Conservation (phyloP, 805 yeast species). For the Wickerhamiella dianesei region DNA sequence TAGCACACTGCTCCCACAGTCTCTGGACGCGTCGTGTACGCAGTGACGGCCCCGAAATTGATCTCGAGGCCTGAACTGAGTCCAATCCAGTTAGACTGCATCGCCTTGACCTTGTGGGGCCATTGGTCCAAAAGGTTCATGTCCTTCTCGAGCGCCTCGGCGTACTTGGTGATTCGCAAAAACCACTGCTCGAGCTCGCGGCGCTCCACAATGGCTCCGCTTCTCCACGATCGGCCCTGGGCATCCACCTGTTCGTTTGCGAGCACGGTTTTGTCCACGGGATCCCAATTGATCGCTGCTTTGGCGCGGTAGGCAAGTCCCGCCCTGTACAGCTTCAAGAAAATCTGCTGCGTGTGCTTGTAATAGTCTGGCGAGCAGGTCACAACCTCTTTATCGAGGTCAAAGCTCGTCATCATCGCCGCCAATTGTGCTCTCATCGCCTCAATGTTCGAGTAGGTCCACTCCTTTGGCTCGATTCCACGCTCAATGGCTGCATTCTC, state of each 20-base stretch:
- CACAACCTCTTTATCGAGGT: constrained; percentile 82
- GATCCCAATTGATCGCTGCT: constrained; percentile 96
- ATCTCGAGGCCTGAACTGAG: constrained; percentile 69
- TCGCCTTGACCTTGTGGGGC: constrained; percentile 79
- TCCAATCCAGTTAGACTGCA: constrained; percentile 95
- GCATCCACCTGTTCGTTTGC: constrained; percentile 95
- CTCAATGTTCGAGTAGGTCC: constrained; percentile 73
- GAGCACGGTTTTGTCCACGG: constrained; percentile 82
- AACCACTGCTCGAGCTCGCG: constrained; percentile 82
- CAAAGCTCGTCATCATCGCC: constrained; percentile 70
- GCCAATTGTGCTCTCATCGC: constrained; percentile 79
- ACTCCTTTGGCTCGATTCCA: constrained; percentile 57
- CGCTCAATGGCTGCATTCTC: constrained; percentile 95
- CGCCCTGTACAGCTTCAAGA: constrained; percentile 53
- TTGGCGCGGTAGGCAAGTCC: constrained; percentile 76
- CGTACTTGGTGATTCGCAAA: constrained; percentile 73
- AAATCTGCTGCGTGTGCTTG: constrained; percentile 83
- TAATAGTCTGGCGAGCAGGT: constrained; percentile 84
- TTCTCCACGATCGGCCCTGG: constrained; percentile 88
- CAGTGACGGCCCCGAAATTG: constrained; percentile 35
- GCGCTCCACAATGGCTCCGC: constrained; percentile 90
- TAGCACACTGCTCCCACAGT: constrained; percentile 75
- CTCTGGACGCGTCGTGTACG: constrained; percentile 84
- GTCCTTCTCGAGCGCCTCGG: constrained; percentile 53
- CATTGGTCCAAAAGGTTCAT: constrained; percentile 49